Base-by-base conservation (phyloP, 768 basidiomycete genomes). In the Termitomyces sp. region DNA sequence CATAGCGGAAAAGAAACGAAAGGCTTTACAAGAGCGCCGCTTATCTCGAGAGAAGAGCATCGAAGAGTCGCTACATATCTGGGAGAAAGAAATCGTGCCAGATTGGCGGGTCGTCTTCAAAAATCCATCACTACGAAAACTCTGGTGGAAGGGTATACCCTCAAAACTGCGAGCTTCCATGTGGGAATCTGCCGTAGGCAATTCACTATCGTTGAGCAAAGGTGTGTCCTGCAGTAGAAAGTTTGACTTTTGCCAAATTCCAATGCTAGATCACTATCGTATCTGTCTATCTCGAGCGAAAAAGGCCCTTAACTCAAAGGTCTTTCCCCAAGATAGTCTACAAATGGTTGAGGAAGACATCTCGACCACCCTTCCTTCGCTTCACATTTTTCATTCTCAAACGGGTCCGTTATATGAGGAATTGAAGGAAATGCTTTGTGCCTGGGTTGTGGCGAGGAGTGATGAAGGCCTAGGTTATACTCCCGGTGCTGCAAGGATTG, bases 91-190 rank as follows among this genome's bases (percentile, higher is more conserved):
- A 14, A 87, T 96, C 55, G 64, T 89, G 19, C 91, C 92, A 0
- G 89, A 95, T 67, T 95, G 91, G 91, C 83, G 79, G 48, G 78
- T 81, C 23, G 88, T 92, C 7, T 67, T 84, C 66, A 83, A 79
- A 62, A 84, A 89, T 59, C 76, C 86, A 0, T 70, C 70, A 10
- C 72, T 94, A 52, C 81, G 87, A 32, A 82, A 78, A 65, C 65
- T 94, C 9, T 96, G 93, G 94, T 93, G 92, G 92, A 77, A 77
- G 30, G 94, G 94, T 3, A 89, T 94, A 62, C 94, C 94, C 2
- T 80, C 88, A 0, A 89, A 90, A 65, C 70, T 92, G 54, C 81
- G 94, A 32, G 87, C 89, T 3, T 67, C 78, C 1, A 79, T 95
- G 76, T 96, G 94, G 94, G 84, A 89, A 67, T 79, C 78, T 51